These are phyloP conservation scores for Eutrema heterophyllum DNA, from an alignment of 345 rosid species.

Conservation along the genomic window DNA sequence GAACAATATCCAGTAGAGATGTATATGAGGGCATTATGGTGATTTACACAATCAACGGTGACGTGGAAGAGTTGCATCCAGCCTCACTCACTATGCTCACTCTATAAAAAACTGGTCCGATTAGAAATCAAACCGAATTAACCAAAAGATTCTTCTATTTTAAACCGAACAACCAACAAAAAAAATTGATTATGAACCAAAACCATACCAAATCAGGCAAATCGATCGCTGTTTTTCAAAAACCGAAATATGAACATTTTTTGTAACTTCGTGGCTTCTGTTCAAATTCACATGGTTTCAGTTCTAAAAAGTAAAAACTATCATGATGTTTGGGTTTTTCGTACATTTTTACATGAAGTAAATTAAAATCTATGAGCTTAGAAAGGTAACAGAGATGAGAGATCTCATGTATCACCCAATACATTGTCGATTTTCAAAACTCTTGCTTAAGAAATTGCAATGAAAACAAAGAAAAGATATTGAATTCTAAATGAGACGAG, in stretches of 20 bases:
- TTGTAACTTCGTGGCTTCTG: no score
- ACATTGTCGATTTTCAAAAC: not conserved
- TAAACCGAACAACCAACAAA: no score
- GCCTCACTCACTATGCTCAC: not conserved
- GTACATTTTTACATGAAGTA: not conserved
- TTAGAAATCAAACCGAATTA: not conserved
- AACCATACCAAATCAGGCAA: not conserved
- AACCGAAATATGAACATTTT: not conserved
- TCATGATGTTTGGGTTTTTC: not conserved
- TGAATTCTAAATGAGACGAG: not conserved
- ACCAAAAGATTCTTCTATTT: not conserved
- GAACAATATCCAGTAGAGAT: constrained; percentile 18
- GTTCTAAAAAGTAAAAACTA: no score
- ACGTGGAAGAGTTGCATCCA: constrained; percentile 13
- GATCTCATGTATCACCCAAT: not conserved
- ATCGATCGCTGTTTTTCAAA: not conserved
- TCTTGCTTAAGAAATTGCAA: not conserved
- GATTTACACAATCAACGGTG: not conserved
- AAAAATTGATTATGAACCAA: not conserved
- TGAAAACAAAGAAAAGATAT: not conserved
- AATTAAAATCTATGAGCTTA: not conserved
- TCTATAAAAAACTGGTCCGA: not conserved
- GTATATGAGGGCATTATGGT: not conserved
- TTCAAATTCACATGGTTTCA: no score
- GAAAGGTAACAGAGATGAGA: not conserved